A percentile compares a stretch with the other conserved stretches of the same genome.
These are phyloP conservation scores for Cordyceps sp. DNA, from an alignment of 2,329 filamentous ascomycete species.

Conservation along the genomic window DNA sequence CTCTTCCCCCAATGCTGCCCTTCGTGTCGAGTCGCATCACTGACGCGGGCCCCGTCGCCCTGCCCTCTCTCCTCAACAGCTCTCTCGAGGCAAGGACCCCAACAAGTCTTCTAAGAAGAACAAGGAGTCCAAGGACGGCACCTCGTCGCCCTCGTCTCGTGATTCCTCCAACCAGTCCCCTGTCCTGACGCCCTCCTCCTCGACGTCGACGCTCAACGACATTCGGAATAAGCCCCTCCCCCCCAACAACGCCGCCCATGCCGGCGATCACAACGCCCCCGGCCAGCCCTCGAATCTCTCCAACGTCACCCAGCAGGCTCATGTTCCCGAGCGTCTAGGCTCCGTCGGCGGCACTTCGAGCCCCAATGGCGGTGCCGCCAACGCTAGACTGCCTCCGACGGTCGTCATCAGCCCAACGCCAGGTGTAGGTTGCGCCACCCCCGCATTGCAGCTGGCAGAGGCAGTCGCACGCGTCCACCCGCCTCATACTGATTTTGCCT, in stretches of 20 bases:
- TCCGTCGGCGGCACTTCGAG: slow-evolving; percentile 15
- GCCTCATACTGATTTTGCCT: not conserved
- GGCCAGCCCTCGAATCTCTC: slow-evolving; percentile 22
- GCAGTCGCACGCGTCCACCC: too few relatives aligned
- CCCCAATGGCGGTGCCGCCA: slow-evolving; percentile 17
- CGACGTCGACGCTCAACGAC: slow-evolving; percentile 74
- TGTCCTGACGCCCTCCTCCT: slow-evolving; percentile 67
- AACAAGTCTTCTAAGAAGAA: slow-evolving; percentile 72
- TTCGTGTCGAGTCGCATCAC: not conserved
- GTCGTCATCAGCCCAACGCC: slow-evolving; percentile 91
- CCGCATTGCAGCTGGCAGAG: too few relatives aligned
- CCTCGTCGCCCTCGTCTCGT: slow-evolving; percentile 56
- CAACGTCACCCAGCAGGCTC: slow-evolving; percentile 18
- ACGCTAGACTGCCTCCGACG: slow-evolving; percentile 50
- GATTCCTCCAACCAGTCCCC: slow-evolving; percentile 41
- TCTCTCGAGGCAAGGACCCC: slow-evolving; percentile 76
- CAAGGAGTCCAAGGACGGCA: slow-evolving; percentile 58
- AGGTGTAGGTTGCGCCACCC: slow-evolving; percentile 42
- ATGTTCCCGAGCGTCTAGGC: slow-evolving; percentile 25
- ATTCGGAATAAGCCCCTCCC: slow-evolving; percentile 67
- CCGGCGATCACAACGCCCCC: slow-evolving; percentile 22
- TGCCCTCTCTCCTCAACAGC: too few relatives aligned
- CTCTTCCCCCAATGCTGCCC: not conserved
- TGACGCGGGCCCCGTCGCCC: too few relatives aligned
- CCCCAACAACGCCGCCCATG: slow-evolving; percentile 30